Evolutionary conservation across 208 protist species (phyloP).

Genomic region (Polymyxa betae): DNA sequence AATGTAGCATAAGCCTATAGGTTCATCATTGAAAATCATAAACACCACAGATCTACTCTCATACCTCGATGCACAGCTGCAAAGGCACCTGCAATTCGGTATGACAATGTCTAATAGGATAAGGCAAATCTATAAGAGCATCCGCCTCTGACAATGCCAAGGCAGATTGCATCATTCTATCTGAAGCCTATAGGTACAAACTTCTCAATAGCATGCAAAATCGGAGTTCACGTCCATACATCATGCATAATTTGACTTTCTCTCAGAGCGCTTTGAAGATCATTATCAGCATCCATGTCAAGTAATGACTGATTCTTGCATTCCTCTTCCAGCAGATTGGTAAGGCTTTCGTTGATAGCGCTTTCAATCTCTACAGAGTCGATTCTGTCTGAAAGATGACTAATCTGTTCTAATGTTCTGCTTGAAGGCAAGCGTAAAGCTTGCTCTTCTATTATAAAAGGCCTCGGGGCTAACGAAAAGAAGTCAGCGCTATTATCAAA

Average conservation of each 20-base stretch:
- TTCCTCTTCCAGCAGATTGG: not conserved
- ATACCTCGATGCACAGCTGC: not conserved
- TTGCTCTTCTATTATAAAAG: not conserved
- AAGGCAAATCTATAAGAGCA: not conserved
- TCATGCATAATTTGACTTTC: not conserved
- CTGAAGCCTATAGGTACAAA: not conserved
- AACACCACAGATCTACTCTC: not conserved
- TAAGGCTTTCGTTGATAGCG: conserved; percentile 40
- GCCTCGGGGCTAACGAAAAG: not conserved
- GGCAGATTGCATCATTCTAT: not conserved
- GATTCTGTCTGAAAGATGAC: not conserved
- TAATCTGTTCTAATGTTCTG: not conserved
- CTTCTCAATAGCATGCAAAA: not conserved
- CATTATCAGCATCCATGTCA: conserved; percentile 32
- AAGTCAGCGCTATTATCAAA: not conserved
- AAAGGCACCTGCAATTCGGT: not conserved
- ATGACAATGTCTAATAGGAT: conserved; percentile 36
- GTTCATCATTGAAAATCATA: not conserved
- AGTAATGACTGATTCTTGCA: conserved; percentile 22
- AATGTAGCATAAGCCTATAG: not conserved
- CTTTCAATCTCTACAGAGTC: conserved; percentile 30
- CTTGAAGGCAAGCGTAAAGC: not conserved
- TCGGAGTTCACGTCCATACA: not conserved
- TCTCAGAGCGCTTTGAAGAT: not conserved
- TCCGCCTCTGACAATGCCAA: not conserved